Percentiles rank a stretch among this genome's conserved stretches.
Conservation (phyloP, 2,329 filamentous ascomycete genomes). For the Aureobasidium sp. region DNA sequence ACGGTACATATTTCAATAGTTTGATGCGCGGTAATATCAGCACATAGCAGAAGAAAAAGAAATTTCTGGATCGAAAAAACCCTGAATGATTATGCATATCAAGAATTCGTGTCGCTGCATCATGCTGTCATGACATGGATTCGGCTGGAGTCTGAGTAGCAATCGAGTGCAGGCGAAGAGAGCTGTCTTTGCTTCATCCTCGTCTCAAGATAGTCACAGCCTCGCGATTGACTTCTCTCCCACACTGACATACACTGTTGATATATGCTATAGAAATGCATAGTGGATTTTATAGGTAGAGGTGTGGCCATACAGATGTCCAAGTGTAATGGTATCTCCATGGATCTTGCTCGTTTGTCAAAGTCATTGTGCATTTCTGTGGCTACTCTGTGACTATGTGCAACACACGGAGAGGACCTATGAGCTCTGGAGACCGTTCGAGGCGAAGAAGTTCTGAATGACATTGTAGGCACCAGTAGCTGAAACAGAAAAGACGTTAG, state of each 20-base stretch:
- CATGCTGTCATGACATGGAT: neutral
- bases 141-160: neutral
- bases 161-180: neutral
- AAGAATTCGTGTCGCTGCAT: neutral
- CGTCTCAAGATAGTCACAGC: no score
- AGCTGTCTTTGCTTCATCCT: neutral
- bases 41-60: neutral
- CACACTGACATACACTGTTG: no score
- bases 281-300: no score
- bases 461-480: constrained; percentile 10
- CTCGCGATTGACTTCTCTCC: no score
- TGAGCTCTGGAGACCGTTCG: constrained; percentile 12
- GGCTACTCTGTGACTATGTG: no score
- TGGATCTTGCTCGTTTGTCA: no score
- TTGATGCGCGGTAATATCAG: neutral
- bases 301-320: no score
- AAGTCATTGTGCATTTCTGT: no score
- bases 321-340: no score
- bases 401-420: neutral
- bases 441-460: constrained; percentile 10
- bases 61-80: neutral
- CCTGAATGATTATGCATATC: neutral
- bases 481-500: constrained; percentile 10
- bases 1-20: neutral
- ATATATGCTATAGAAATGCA: no score